Evolutionary conservation across 176 grass and related monocot genomes (phyloP), one percentile per base, ranked within the genome.

Genomic region (Zizania latifolia): DNA sequence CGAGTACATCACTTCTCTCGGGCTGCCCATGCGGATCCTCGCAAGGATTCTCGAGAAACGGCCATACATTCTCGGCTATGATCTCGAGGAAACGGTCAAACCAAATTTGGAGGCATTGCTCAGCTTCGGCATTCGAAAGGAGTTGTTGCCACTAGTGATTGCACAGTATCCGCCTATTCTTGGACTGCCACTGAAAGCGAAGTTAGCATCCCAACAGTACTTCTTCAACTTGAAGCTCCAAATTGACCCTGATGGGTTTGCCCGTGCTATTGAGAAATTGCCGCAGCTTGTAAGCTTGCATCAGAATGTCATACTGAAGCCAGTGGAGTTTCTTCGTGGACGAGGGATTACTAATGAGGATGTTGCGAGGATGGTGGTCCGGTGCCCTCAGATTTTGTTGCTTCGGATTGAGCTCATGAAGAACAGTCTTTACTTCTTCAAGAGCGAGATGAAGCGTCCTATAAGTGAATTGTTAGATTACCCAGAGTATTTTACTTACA

Each of bases 401-500:
- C 71, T 70, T 39, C 62, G 86, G 65, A 85, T 92, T 0, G 88
- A 92, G 78, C 70, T 93, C 6, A 94, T 94, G 94, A 98, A 98
- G 87, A 93, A 94, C 65, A 89, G 91, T 30, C 78, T 86, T 46
- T 98, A 98, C 40, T 98, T 85, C 81, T 93, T 91, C 58, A 98
- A 98, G 78, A 93, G 88, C 5, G 94, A 98, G 72, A 62, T 98
- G 61, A 98, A 94, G 48, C 68, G 81, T 40, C 90, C 94, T 10
- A 65, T 94, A 56, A 74, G 90, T 19, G 91, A 94, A 73, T 21
- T 98, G 29, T 58, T 87, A 62, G 94, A 89, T 11, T 98, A 87
- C 41, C 94, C 94, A 3, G 94, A 98, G 65, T 98, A 93, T 76
- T 97, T 97, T 44, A 97, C 88, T 5, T 97, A 97, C 65, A 94